phyloP scores from a whole-genome alignment of 768 basidiomycete species.

The Hortiboletus flavorubellus region DNA sequence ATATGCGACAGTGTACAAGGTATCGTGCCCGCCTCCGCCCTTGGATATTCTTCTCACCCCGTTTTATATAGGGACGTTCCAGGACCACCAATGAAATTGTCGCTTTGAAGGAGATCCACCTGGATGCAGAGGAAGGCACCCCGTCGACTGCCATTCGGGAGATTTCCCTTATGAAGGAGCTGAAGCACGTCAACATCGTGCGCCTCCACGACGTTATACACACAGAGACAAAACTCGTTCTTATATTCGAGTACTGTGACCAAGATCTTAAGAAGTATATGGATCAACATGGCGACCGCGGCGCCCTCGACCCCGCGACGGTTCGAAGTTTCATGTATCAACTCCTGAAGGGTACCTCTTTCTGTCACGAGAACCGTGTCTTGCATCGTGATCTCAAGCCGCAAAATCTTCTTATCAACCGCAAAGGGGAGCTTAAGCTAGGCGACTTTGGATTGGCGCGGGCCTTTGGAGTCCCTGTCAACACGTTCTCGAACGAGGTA shows the following conservation, averaged over 20 bases:
- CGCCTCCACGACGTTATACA: slow-evolving; percentile 98
- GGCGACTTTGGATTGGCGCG: slow-evolving; percentile 98
- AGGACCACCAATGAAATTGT: slow-evolving; percentile 98
- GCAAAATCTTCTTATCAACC: slow-evolving; percentile 96
- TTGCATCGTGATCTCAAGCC: slow-evolving; percentile 98
- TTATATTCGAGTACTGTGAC: slow-evolving; percentile 98
- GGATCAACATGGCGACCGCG: slow-evolving; percentile 96
- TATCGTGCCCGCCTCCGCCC: slow-evolving; percentile 28
- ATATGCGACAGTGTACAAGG: slow-evolving; percentile 98
- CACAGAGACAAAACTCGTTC: slow-evolving; percentile 95
- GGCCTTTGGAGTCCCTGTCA: slow-evolving; percentile 98
- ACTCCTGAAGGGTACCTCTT: slow-evolving; percentile 93
- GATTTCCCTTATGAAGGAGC: slow-evolving; percentile 98
- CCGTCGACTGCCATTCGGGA: slow-evolving; percentile 98
- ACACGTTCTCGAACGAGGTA: slow-evolving; percentile 97
- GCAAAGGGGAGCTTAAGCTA: slow-evolving; percentile 94
- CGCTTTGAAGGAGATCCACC: slow-evolving; percentile 97
- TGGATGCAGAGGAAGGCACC: slow-evolving; percentile 98
- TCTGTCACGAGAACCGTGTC: slow-evolving; percentile 98
- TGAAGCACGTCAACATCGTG: slow-evolving; percentile 98
- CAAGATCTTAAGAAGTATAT: slow-evolving; percentile 99
- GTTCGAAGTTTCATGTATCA: slow-evolving; percentile 98
- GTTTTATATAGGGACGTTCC: slow-evolving; percentile 70
- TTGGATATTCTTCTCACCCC: neutral
- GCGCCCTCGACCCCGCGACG: slow-evolving; percentile 85